These are phyloP conservation scores for Leccinum uliginosum DNA, from an alignment of 768 basidiomycete species.

Conservation along the genomic window DNA sequence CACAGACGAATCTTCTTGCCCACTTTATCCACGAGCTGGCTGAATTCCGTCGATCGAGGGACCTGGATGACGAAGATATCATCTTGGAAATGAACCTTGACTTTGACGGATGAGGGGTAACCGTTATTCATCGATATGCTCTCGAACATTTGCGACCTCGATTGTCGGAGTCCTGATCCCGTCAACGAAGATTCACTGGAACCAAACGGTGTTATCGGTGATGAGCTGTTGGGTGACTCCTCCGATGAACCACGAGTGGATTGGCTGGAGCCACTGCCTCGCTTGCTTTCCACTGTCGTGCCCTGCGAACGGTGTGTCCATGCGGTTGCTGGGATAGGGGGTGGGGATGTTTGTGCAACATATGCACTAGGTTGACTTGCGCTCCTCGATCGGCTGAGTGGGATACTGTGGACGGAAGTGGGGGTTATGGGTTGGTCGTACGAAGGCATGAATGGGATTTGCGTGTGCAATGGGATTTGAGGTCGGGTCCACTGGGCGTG, in stretches of 20 bases:
- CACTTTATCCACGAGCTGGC: constrained; percentile 83
- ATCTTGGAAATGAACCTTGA: constrained; percentile 93
- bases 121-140: constrained; percentile 31
- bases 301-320: constrained; percentile 47
- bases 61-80: constrained; percentile 96
- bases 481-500: constrained; percentile 63
- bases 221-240: constrained; percentile 79
- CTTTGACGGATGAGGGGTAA: constrained; percentile 59
- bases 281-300: constrained; percentile 48
- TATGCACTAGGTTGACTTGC: constrained; percentile 78
- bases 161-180: constrained; percentile 49
- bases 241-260: constrained; percentile 76
- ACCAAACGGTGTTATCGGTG: constrained; percentile 89
- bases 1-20: constrained; percentile 91
- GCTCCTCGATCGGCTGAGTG: constrained; percentile 60
- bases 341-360: constrained; percentile 44
- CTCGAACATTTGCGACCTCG: constrained; percentile 54
- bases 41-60: constrained; percentile 70
- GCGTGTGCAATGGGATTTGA: constrained; percentile 49
- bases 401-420: constrained; percentile 28
- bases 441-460: constrained; percentile 48
- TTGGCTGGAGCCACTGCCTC: constrained; percentile 82
- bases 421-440: constrained; percentile 47
- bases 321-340: constrained; percentile 50
- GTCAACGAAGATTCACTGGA: constrained; percentile 79